phyloP scores from a whole-genome alignment of 1,139 yeast genomes.

The Yamadazyma trypodendri region DNA sequence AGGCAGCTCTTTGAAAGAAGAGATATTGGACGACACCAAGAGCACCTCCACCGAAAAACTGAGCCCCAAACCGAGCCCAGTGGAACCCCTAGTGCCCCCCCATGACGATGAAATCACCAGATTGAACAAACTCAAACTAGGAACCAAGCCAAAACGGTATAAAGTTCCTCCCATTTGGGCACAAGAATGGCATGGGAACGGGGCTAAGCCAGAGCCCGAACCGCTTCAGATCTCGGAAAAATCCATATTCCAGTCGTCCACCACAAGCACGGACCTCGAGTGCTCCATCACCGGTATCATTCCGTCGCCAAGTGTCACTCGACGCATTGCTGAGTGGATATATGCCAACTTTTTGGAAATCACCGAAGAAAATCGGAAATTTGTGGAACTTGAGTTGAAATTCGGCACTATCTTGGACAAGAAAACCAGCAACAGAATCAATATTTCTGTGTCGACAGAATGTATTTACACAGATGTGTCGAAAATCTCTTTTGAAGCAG shows the following conservation, averaged over 20 bases:
- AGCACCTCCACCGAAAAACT: too few species aligned
- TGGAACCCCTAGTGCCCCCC: too few species aligned
- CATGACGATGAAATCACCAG: constrained; percentile 23
- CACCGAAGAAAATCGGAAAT: constrained; percentile 55
- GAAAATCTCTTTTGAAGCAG: constrained; percentile 65
- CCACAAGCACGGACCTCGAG: constrained; percentile 43
- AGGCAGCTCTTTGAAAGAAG: constrained; percentile 1
- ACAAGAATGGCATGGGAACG: constrained; percentile 50
- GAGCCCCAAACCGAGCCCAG: too few species aligned
- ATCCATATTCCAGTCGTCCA: constrained; percentile 36
- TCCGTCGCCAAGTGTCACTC: constrained; percentile 80
- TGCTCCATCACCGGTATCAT: constrained; percentile 69
- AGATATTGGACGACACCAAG: background rate
- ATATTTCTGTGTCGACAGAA: constrained; percentile 75
- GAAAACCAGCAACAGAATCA: constrained; percentile 60
- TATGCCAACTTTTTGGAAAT: constrained; percentile 74
- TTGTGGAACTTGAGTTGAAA: constrained; percentile 79
- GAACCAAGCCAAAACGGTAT: constrained; percentile 61
- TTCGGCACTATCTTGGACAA: constrained; percentile 76
- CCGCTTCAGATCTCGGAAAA: constrained; percentile 21
- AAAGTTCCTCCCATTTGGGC: constrained; percentile 80
- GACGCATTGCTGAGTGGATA: constrained; percentile 85
- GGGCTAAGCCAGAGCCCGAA: constrained; percentile 2
- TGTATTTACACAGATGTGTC: constrained; percentile 59
- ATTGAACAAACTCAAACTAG: constrained; percentile 20